Evolutionary conservation across 148 eudicot species (phyloP), one percentile per base, ranked within the genome.

Genomic region (Limonium bicolor): DNA sequence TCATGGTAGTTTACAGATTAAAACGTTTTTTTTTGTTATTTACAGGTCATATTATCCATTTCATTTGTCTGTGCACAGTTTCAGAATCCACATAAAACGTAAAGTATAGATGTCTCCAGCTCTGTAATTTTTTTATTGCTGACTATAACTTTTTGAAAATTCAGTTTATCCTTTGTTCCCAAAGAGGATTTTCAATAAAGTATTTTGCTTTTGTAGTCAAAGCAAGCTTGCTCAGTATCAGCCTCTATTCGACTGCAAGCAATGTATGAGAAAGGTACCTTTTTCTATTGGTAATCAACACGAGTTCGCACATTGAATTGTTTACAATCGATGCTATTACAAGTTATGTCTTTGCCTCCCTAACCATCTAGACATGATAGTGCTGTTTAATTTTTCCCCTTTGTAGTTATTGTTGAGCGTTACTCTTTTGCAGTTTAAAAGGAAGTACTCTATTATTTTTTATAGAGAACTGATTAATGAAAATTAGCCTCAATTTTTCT

Each of bases 181-280:
- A n/a, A n/a, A n/a, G n/a, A n/a, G n/a, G n/a, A n/a, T n/a, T n/a
- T n/a, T n/a, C n/a, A 14, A 28, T 44, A 28, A 16, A 21, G 21
- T 27, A 22, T 32, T 38, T 22, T 34, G 36, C 18, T 47, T 50
- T 27, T 17, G 3, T 74, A 85, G 86, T 38, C 61, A 65, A 57
- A 63, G 67, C 55, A 63, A 69, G 47, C 60, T 37, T 36, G 51
- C 54, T 56, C 59, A 69, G 42, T 36, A 57, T 51, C 68, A 56
- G 27, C 64, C 58, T 41, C 35, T 67, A 34, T 69, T 25, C 51
- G 86, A 80, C 16, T 80, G 92, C 59, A 72, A 81, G 51, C 74
- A 67, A 49, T 80, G 95, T 64, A 48, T 67, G 41, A 63, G 50
- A 59, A 60, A 74, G 95, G 92, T 85, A 82, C 74, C 49, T 34